phyloP scores from a whole-genome alignment of 2,329 filamentous ascomycete species.

The Diaporthe sp. region DNA sequence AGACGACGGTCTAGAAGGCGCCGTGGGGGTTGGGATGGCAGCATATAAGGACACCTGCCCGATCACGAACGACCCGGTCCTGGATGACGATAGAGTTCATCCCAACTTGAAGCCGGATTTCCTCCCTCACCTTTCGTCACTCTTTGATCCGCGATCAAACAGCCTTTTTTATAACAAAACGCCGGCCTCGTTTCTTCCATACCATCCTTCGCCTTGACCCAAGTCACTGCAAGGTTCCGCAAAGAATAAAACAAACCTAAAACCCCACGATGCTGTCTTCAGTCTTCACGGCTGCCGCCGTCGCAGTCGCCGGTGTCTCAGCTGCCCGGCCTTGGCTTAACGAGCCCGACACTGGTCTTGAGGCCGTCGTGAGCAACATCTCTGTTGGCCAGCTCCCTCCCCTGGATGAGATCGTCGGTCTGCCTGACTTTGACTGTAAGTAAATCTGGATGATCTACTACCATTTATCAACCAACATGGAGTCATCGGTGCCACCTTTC shows the following conservation, averaged over 20 bases:
- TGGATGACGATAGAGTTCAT: conserved; percentile 22
- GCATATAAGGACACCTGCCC: conserved; percentile 22
- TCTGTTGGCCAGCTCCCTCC: conserved; percentile 56
- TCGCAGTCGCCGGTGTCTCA: conserved; percentile 21
- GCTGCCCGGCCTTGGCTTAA: conserved; percentile 16
- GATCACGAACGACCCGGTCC: neutral
- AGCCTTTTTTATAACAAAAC: neutral
- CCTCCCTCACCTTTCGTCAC: conserved; percentile 13
- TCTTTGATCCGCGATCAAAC: conserved; percentile 10
- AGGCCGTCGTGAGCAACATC: conserved; percentile 54
- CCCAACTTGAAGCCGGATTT: conserved; percentile 15
- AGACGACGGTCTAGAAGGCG: conserved; percentile 1
- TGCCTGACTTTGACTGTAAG: conserved; percentile 67
- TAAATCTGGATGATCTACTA: neutral
- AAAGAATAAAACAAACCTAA: neutral
- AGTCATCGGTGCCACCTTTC: neutral
- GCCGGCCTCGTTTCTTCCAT: conserved; percentile 1
- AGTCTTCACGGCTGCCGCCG: conserved; percentile 12
- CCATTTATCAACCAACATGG: neutral
- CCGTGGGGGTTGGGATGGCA: neutral
- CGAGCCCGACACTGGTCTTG: conserved; percentile 62
- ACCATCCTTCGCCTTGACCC: neutral
- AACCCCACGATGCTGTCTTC: conserved; percentile 21
- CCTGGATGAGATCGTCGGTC: conserved; percentile 60
- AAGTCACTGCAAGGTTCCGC: conserved; percentile 6